A percentile compares a stretch with the other conserved stretches of the same genome.
phyloP scores from a whole-genome alignment of 768 basidiomycete genomes.

The Kwoniella dejecticola region DNA sequence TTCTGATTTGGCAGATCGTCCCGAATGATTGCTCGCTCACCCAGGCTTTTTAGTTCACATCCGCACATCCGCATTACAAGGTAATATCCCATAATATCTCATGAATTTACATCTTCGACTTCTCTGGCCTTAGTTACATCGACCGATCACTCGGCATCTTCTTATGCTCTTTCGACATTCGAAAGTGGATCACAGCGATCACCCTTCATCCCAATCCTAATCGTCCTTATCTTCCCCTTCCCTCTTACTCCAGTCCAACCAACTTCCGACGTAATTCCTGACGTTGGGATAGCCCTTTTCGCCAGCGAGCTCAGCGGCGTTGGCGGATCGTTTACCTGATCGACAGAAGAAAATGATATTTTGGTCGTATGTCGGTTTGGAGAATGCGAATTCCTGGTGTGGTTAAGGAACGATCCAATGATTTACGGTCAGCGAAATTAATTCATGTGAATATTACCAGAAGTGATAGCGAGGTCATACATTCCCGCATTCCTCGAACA shows the following conservation, averaged over 20 bases:
- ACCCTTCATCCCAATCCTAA: too few species aligned
- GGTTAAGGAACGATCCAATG: constrained; percentile 64
- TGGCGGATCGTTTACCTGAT: constrained; percentile 78
- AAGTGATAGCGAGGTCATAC: too few species aligned
- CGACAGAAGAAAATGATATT: constrained; percentile 88
- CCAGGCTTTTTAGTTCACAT: too few species aligned
- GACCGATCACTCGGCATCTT: too few species aligned
- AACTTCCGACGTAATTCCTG: constrained; percentile 81
- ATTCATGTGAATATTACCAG: too few species aligned
- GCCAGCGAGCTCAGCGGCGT: constrained; percentile 78
- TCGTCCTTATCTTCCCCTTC: constrained; percentile 46
- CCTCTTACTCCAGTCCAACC: constrained; percentile 77
- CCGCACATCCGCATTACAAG: too few species aligned
- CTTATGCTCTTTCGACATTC: not conserved
- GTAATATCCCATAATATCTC: too few species aligned
- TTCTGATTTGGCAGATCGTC: not conserved
- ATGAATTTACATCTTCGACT: too few species aligned
- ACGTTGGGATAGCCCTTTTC: constrained; percentile 75
- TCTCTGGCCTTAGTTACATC: too few species aligned
- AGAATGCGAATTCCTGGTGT: constrained; percentile 56
- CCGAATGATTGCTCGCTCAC: too few species aligned
- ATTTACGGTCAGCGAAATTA: too few species aligned
- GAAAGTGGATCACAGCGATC: not conserved
- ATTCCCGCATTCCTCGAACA: too few species aligned
- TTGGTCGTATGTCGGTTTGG: constrained; percentile 60